Evolutionary conservation across 352 stramenopile genomes (phyloP), one percentile per base, ranked within the genome.

Genomic region (Thraustochytrium sp.): DNA sequence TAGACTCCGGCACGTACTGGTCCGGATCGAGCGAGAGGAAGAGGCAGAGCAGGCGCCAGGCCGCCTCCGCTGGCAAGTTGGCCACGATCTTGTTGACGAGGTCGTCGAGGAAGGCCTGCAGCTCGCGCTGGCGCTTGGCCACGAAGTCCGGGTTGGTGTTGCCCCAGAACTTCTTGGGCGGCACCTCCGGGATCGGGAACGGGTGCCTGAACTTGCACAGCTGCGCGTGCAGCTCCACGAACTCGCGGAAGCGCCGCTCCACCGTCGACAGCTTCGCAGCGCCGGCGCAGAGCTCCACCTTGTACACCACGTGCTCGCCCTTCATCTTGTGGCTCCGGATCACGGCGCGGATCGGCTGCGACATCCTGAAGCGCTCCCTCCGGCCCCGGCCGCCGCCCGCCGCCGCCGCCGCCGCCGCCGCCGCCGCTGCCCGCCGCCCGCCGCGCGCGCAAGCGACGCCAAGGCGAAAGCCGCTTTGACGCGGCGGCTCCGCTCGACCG

Each of bases 1-100:
- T 80, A 3, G 46, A 46, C 21, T 80, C 68, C 11, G 68, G 68
- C 13, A 80, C 68, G 38, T 75, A 46, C 68, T 80, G 68, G 29
- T 80, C 76, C 5, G 68, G 68, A 42, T 80, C 68, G 2, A 80
- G 68, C 0, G 44, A 42, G 31, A 80, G 53, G 44, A 80, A 80
- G 68, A 80, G 68, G 68, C 68, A 80, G 21, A 80, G 53, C n/a
- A 80, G 51, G 31, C 68, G 68, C 68, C 68, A 80, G 18, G 68
- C 68, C 16, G 68, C 42, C 68, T 80, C 68, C 5, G 68, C 23
- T 13, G 68, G 68, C 46, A 42, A 42, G 68, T 80, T 80, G 44
- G 68, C 68, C 4, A 80, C 40, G 53, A 80, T 80, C 0, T 44
- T 38, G 48, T 80, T 42, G 9, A 80, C 68, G n/a, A 80, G 68